These are phyloP conservation scores for Colletotrichum costaricense DNA, from an alignment of 2,329 filamentous ascomycete species.

Conservation along the genomic window DNA sequence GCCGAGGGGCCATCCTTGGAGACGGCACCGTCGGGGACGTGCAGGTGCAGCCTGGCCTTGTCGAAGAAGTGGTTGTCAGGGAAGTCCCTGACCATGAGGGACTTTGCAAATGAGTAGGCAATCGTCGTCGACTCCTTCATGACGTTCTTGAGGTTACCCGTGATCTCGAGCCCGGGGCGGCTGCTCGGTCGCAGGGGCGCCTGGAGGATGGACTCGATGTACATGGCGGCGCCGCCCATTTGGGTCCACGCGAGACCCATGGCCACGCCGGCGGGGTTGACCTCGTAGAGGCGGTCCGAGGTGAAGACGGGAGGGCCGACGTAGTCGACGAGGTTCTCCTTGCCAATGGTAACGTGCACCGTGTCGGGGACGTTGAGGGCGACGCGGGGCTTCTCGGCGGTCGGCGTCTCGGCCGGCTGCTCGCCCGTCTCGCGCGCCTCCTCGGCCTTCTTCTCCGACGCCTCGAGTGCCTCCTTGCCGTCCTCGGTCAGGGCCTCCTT, in stretches of 20 bases:
- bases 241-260: slow-evolving; percentile 99
- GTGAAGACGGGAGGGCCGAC: slow-evolving; percentile 97
- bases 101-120: slow-evolving; percentile 96
- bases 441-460: slow-evolving; percentile 75
- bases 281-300: slow-evolving; percentile 93
- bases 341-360: slow-evolving; percentile 87
- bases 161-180: slow-evolving; percentile 85
- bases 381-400: slow-evolving; percentile 73
- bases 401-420: slow-evolving; percentile 41
- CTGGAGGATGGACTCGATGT: slow-evolving; percentile 96
- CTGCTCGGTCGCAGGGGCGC: slow-evolving; percentile 79
- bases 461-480: slow-evolving; percentile 81
- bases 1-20: slow-evolving; percentile 94
- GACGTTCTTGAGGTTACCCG: slow-evolving; percentile 92
- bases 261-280: slow-evolving; percentile 90
- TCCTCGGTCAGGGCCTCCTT: slow-evolving; percentile 86
- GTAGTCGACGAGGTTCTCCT: slow-evolving; percentile 94
- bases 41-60: slow-evolving; percentile 92
- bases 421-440: slow-evolving; percentile 59
- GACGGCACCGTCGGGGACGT: slow-evolving; percentile 96
- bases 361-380: slow-evolving; percentile 85
- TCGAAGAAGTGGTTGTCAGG: slow-evolving; percentile 96
- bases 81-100: slow-evolving; percentile 85
- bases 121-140: slow-evolving; percentile 99
- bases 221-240: slow-evolving; percentile 95